Evolutionary conservation across 352 stramenopile species (phyloP).

Genomic region (Pythium biforme): DNA sequence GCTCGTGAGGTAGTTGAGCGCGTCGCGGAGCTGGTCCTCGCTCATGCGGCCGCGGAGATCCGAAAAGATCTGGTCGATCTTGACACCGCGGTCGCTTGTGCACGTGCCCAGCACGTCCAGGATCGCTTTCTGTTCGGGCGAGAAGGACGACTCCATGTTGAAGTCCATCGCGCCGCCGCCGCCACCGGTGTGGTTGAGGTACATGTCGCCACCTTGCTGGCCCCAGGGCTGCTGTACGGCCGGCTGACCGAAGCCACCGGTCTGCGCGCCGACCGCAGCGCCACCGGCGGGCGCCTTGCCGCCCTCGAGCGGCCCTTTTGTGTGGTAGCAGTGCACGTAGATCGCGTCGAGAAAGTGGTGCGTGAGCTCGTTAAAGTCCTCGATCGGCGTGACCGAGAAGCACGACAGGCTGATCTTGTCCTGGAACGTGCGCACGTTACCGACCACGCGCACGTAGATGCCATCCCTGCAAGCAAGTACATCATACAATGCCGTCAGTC

Average conservation of each 20-base stretch:
- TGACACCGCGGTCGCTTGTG: conserved; percentile 70
- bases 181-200: conserved; percentile 29
- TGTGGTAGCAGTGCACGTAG: conserved; percentile 89
- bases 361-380: conserved; percentile 94
- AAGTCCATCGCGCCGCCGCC: conserved; percentile 50
- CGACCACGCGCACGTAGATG: conserved; percentile 90
- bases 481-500: no score
- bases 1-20: conserved; percentile 80
- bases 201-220: conserved; percentile 19
- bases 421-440: conserved; percentile 92
- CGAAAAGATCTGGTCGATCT: conserved; percentile 78
- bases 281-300: conserved; percentile 21
- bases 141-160: conserved; percentile 76
- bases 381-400: conserved; percentile 82
- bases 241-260: conserved; percentile 11
- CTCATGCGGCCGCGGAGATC: conserved; percentile 62
- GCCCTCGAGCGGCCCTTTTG: conserved; percentile 50
- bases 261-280: conserved; percentile 21
- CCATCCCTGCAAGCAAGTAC: conserved; percentile 53
- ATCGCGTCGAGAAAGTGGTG: conserved; percentile 95
- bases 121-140: conserved; percentile 75
- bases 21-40: conserved; percentile 60
- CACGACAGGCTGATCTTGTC: conserved; percentile 86
- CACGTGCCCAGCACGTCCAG: conserved; percentile 70
- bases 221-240: conserved; percentile 31